Conservation (phyloP, 805 yeast species). For the Naumovozyma dairenensis region DNA sequence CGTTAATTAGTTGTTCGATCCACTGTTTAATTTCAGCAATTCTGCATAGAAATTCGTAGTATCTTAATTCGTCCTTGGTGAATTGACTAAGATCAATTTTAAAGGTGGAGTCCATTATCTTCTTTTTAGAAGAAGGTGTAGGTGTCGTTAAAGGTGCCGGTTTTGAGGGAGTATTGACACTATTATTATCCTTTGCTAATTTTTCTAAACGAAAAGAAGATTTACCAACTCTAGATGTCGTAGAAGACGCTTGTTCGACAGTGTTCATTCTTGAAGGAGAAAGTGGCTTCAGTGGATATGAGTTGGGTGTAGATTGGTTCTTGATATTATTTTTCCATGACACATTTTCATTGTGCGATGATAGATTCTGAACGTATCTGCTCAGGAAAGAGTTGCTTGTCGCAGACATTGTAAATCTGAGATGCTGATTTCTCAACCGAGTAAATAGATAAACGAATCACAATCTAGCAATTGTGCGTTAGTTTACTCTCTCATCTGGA, state of each 20-base stretch:
- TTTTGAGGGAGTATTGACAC: background rate
- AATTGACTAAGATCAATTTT: background rate
- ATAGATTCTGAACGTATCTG: conserved; percentile 22
- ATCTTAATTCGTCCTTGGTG: conserved; percentile 28
- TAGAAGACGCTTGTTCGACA: no score
- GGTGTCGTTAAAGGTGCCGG: background rate
- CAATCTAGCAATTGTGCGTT: no score
- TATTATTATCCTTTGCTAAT: no score
- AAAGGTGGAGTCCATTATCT: no score
- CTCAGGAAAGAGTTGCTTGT: conserved; percentile 16
- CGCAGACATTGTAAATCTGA: no score
- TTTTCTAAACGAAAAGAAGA: no score
- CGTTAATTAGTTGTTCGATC: conserved; percentile 57
- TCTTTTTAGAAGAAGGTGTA: no score
- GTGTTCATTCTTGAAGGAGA: conserved; percentile 21
- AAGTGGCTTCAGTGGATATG: conserved; percentile 11
- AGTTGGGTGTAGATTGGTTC: conserved; percentile 4
- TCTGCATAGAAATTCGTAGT: conserved; percentile 73
- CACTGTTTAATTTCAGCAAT: conserved; percentile 74
- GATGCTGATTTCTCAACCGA: no score
- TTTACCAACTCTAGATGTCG: no score
- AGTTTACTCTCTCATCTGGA: no score
- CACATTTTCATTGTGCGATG: conserved; percentile 4
- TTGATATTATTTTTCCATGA: no score
- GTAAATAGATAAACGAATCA: no score